phyloP scores from a whole-genome alignment of 1,139 yeast species.

The Debaryomycetaceae sp. region DNA sequence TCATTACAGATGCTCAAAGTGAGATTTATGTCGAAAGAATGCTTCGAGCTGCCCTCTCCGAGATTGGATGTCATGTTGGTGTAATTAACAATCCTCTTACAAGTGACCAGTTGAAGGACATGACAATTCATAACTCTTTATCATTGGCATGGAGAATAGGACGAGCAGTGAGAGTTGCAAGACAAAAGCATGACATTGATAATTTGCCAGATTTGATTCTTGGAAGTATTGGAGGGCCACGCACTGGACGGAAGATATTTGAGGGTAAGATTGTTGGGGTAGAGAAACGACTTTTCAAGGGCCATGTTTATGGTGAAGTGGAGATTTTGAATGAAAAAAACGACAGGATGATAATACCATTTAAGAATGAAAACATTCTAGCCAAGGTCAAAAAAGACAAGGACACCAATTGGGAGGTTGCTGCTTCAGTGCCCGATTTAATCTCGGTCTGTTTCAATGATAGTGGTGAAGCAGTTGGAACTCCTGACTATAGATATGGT shows the following conservation, averaged over 20 bases:
- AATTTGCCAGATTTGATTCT: conserved; percentile 31
- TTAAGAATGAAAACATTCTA: conserved; percentile 43
- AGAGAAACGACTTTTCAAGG: conserved; percentile 36
- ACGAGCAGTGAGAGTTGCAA: conserved; percentile 35
- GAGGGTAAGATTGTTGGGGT: conserved; percentile 43
- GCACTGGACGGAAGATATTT: conserved; percentile 31
- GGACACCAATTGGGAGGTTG: conserved; percentile 12
- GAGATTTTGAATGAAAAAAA: conserved; percentile 22
- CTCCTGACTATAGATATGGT: conserved; percentile 47
- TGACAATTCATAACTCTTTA: conserved; percentile 28
- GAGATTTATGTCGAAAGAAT: conserved; percentile 33
- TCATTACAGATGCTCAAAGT: conserved; percentile 30
- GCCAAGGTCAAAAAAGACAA: conserved; percentile 17
- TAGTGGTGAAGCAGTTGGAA: conserved; percentile 46
- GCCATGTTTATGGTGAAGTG: conserved; percentile 47
- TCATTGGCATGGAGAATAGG: conserved; percentile 50
- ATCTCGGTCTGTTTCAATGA: conserved; percentile 41
- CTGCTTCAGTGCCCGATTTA: conserved; percentile 45
- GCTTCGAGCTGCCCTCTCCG: conserved; percentile 37
- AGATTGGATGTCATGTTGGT: conserved; percentile 39
- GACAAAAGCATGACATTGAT: conserved; percentile 30
- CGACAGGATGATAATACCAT: conserved; percentile 25
- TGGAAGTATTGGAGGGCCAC: conserved; percentile 33
- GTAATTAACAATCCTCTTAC: conserved; percentile 32
- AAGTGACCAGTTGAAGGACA: conserved; percentile 11